Percentiles rank a stretch among this genome's conserved stretches.
phyloP scores from a whole-genome alignment of 2,329 filamentous ascomycete species.

The Fusarium temperatum region DNA sequence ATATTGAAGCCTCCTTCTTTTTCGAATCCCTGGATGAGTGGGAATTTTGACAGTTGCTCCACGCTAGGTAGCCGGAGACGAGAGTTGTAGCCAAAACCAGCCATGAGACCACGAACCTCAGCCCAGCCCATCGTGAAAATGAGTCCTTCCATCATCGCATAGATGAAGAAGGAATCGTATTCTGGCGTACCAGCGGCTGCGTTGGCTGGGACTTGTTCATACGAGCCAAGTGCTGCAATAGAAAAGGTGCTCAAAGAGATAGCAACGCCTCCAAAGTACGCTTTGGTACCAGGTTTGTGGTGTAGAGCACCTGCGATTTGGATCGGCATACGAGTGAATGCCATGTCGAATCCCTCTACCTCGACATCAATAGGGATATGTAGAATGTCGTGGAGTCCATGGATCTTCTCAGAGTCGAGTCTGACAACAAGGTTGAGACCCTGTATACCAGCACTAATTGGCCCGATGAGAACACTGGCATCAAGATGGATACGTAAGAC shows the following conservation, averaged over 20 bases:
- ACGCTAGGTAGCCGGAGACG: not conserved
- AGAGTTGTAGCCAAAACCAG: not conserved
- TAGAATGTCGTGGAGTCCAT: fast-evolving
- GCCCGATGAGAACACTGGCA: not conserved
- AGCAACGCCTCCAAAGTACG: not conserved
- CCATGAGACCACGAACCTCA: not conserved
- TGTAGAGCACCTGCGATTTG: not conserved
- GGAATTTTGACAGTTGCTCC: not conserved
- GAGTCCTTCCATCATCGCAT: fast-evolving
- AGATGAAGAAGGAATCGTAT: fast-evolving
- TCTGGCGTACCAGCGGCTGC: fast-evolving
- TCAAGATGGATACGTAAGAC: not conserved
- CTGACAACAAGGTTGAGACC: fast-evolving
- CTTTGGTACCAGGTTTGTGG: not conserved
- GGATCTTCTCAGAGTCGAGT: not conserved
- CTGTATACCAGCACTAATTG: not conserved
- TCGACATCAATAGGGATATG: fast-evolving
- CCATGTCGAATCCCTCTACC: fast-evolving
- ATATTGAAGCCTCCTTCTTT: not conserved
- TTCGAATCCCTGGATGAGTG: fast-evolving
- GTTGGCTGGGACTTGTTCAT: not conserved
- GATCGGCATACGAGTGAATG: fast-evolving
- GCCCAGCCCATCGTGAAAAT: not conserved
- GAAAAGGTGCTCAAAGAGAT: not conserved
- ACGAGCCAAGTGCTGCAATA: not conserved